These are phyloP conservation scores for Amanita phalloides DNA, from an alignment of 768 basidiomycete species.

Conservation along the genomic window DNA sequence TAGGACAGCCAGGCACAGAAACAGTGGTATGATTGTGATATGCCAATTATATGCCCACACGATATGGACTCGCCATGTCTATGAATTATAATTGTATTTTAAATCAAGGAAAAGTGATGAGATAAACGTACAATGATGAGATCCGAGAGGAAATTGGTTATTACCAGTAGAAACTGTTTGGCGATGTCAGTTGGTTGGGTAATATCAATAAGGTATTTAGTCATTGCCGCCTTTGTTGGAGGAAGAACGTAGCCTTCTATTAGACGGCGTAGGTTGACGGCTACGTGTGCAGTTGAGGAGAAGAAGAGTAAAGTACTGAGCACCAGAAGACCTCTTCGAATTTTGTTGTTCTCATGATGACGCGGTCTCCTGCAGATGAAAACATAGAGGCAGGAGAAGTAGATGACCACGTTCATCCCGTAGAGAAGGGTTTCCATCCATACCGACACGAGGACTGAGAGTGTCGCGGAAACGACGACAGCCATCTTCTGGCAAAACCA, in stretches of 20 bases:
- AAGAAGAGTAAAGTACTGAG: conserved; percentile 2
- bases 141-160: conserved; percentile 5
- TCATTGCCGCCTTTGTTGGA: conserved; percentile 15
- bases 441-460: conserved; percentile 7
- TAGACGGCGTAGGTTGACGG: conserved; percentile 22
- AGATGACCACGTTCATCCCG: conserved; percentile 5
- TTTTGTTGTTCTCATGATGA: background rate
- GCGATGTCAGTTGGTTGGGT: conserved; percentile 24
- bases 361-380: background rate
- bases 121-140: conserved; percentile 2
- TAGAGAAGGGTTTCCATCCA: conserved; percentile 14
- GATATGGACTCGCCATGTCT: conserved; percentile 4
- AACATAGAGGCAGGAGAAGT: conserved; percentile 1
- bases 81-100: background rate
- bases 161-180: conserved; percentile 10
- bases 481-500: background rate
- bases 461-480: background rate
- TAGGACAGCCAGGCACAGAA: background rate
- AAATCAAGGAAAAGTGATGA: background rate
- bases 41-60: conserved; percentile 1
- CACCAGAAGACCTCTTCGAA: conserved; percentile 1
- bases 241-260: conserved; percentile 21
- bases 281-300: conserved; percentile 23
- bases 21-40: conserved; percentile 1
- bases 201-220: conserved; percentile 22